A percentile compares a stretch with the other conserved stretches of the same genome.
Evolutionary conservation across 202 grass and related monocot genomes (phyloP).

Genomic region (Eragrostis tef): DNA sequence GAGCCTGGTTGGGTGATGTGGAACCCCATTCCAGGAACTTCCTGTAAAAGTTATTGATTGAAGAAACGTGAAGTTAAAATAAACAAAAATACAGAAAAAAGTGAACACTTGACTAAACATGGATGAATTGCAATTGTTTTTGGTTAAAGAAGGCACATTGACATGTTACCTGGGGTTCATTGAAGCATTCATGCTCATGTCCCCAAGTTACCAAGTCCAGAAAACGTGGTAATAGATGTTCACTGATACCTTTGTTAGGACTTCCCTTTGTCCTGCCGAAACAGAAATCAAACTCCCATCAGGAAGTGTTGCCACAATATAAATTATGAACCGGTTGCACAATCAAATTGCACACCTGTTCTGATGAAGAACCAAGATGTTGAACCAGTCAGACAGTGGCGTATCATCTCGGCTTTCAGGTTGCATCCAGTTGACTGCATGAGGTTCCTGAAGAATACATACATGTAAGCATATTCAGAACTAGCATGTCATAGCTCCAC

Average conservation of each 20-base stretch:
- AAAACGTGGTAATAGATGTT: conserved; percentile 58
- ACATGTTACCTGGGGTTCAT: conserved; percentile 60
- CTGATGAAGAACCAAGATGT: conserved; percentile 71
- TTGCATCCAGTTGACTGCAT: conserved; percentile 56
- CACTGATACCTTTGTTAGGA: conserved; percentile 50
- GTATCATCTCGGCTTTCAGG: conserved; percentile 47
- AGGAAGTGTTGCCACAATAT: background rate
- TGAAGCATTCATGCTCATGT: conserved; percentile 70
- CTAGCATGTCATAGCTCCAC: background rate
- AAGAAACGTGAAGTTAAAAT: conserved; percentile 2
- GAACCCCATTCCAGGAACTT: conserved; percentile 63
- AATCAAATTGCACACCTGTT: conserved; percentile 48
- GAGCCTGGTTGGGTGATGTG: conserved; percentile 74
- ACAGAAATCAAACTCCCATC: background rate
- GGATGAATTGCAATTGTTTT: background rate
- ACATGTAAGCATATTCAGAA: background rate
- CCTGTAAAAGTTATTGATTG: conserved; percentile 36
- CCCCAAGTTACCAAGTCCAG: conserved; percentile 70
- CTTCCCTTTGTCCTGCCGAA: conserved; percentile 47
- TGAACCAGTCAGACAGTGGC: conserved; percentile 55
- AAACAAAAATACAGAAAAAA: background rate
- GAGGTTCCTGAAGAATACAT: conserved; percentile 58
- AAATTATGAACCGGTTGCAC: background rate
- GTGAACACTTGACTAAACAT: background rate
- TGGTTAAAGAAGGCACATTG: background rate